A percentile compares a stretch with the other conserved stretches of the same genome.
phyloP scores from a whole-genome alignment of 176 grass and related monocot genomes.

The Rhynchospora breviuscula region DNA sequence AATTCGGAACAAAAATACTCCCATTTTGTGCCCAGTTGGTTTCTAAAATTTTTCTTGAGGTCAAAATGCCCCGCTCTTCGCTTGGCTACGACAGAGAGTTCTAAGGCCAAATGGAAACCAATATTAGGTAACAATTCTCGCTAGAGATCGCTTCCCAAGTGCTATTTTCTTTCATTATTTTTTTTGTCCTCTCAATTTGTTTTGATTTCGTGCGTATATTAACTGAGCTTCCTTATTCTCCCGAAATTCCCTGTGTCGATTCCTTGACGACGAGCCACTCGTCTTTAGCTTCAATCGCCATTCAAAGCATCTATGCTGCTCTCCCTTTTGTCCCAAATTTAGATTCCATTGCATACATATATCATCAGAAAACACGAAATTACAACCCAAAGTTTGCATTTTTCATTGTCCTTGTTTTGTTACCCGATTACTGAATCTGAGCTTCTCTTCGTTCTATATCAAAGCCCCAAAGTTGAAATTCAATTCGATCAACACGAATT shows the following conservation, averaged over 20 bases:
- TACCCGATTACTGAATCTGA: not conserved
- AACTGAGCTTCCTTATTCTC: not conserved
- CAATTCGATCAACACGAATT: not conserved
- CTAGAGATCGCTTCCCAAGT: not conserved
- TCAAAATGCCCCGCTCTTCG: slow-evolving; percentile 21
- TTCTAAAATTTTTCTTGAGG: slow-evolving; percentile 1
- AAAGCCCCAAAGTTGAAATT: slow-evolving; percentile 14
- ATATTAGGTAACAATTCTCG: slow-evolving; percentile 8
- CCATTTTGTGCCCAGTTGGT: slow-evolving; percentile 5
- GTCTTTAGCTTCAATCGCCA: slow-evolving; percentile 17
- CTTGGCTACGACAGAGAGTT: not conserved
- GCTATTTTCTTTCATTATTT: not conserved
- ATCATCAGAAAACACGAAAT: not conserved
- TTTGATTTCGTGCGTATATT: not conserved
- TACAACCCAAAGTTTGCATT: not conserved
- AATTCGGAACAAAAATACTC: slow-evolving; percentile 1
- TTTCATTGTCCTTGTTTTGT: not conserved
- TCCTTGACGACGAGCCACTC: slow-evolving; percentile 26
- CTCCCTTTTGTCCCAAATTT: slow-evolving; percentile 5
- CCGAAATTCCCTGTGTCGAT: not conserved
- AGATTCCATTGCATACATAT: not conserved
- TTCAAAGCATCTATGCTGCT: slow-evolving; percentile 18
- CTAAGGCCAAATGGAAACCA: not conserved
- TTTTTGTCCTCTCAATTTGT: slow-evolving; percentile 2
- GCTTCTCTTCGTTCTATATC: not conserved